phyloP scores from a whole-genome alignment of 805 yeast species.

The Lipomyces orientalis region DNA sequence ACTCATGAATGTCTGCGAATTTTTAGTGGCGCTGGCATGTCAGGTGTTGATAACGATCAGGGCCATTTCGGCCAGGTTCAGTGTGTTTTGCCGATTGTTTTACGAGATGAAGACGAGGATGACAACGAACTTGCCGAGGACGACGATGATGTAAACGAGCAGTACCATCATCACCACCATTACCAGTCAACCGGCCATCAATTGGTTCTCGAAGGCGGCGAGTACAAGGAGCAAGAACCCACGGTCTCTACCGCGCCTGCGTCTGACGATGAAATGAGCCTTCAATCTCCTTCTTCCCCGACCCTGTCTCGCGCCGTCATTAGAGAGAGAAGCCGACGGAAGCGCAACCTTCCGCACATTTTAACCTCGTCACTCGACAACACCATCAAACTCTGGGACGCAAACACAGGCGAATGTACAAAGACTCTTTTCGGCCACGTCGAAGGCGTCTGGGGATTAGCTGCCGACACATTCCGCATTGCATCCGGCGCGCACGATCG shows the following conservation, averaged over 20 bases:
- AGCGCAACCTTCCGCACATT: slow-evolving; percentile 26
- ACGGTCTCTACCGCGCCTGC: slow-evolving; percentile 18
- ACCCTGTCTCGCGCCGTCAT: slow-evolving; percentile 10
- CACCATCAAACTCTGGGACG: slow-evolving; percentile 95
- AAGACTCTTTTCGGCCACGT: slow-evolving; percentile 97
- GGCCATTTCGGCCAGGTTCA: slow-evolving; percentile 97
- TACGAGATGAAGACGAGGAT: slow-evolving; percentile 57
- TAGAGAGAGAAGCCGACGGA: slow-evolving; percentile 12
- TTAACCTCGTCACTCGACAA: slow-evolving; percentile 91
- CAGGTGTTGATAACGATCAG: slow-evolving; percentile 20
- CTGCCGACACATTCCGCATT: slow-evolving; percentile 93
- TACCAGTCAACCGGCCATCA: slow-evolving; percentile 14
- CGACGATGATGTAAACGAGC: slow-evolving; percentile 22
- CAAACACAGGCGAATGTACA: slow-evolving; percentile 81
- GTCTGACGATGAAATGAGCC: slow-evolving; percentile 23
- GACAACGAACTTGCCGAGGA: slow-evolving; percentile 35
- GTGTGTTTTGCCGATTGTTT: slow-evolving; percentile 82
- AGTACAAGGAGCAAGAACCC: slow-evolving; percentile 30
- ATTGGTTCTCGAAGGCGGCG: slow-evolving; percentile 28
- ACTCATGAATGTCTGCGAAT: slow-evolving; percentile 78
- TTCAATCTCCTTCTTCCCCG: slow-evolving; percentile 37
- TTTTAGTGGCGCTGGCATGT: slow-evolving; percentile 57
- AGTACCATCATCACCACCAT: slow-evolving; percentile 25
- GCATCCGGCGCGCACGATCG: slow-evolving; percentile 95
- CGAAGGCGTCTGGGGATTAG: slow-evolving; percentile 97